Evolutionary conservation across 1,139 yeast genomes (phyloP), one percentile per base, ranked within the genome.

Genomic region (Saccharomyces hybrid): DNA sequence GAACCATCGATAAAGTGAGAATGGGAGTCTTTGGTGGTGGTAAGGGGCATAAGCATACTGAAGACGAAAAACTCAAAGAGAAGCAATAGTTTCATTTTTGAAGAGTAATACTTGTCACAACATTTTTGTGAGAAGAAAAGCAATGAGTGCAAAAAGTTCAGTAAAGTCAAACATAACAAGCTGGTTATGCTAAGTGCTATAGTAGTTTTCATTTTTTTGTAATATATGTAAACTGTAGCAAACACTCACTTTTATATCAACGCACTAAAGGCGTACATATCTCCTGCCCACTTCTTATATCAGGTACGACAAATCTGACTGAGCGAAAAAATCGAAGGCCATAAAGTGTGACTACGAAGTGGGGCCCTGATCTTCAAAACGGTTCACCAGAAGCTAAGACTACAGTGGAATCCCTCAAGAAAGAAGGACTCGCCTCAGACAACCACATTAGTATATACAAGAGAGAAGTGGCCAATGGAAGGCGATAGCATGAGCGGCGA

Each of bases 1-100:
- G 75, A 34, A 75, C 75, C 26, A 71, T 69, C 48, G 74, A 73
- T 14, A 72, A 71, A 55, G 66, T 72, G 34, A 71, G 64, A 52
- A 66, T 64, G 48, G 68, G 73, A 21, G 65, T 72, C 50, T 71
- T 73, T 26, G 69, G 71, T 29, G 69, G 71, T 21, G 64, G 63
- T 50, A 67, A 67, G 58, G 65, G 68, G 47, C 50, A 3, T 21
- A 29, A 19, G 9, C 38, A 9, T n/a, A 16, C 50, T 32, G 29
- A 9, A 12, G 34, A 49, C 24, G 24, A n/a, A 5, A 16, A 48
- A 5, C 14, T 26, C 14, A 27, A 52, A 16, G 44, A 38, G 26
- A 38, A 38, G 8, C 44, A 16, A 19, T 38, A 38, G 6, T 16
- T 38, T 9, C 12, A 16, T 16, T 24, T 8, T 9, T 38, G 7